These are phyloP conservation scores for Cryptococcus amylolentus DNA, from an alignment of 1,284 basidiomycete genomes.

Conservation along the genomic window DNA sequence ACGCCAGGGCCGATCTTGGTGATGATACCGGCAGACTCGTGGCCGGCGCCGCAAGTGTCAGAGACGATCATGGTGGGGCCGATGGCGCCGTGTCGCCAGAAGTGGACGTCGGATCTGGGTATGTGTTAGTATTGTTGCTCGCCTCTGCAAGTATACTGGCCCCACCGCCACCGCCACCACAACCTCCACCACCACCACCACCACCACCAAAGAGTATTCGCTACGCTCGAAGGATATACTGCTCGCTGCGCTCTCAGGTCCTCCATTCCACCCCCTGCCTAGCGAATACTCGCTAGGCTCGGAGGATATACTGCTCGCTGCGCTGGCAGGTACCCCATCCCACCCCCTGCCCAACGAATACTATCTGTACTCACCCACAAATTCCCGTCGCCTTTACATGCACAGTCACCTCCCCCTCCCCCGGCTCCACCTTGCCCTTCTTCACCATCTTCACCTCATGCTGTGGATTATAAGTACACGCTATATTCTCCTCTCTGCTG, in stretches of 20 bases:
- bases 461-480: conserved; percentile 48
- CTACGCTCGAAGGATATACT: neutral
- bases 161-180: no score
- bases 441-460: conserved; percentile 50
- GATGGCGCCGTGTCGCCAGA: conserved; percentile 55
- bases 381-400: conserved; percentile 52
- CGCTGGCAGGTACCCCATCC: no score
- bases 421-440: conserved; percentile 45
- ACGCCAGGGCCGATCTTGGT: conserved; percentile 51
- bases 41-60: conserved; percentile 46
- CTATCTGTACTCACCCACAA: conserved; percentile 52
- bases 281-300: no score
- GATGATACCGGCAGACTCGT: conserved; percentile 53
- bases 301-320: no score
- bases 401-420: conserved; percentile 49
- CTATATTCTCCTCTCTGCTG: conserved; percentile 37
- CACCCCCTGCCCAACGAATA: no score
- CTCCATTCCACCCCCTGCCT: no score
- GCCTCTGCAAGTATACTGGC: neutral
- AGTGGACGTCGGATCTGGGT: conserved; percentile 53
- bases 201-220: no score
- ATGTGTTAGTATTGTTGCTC: neutral
- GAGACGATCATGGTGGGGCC: conserved; percentile 48
- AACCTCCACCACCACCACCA: no score
- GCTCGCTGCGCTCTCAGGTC: neutral